phyloP scores from a whole-genome alignment of 352 stramenopile species.

The Pythium graminicola region DNA sequence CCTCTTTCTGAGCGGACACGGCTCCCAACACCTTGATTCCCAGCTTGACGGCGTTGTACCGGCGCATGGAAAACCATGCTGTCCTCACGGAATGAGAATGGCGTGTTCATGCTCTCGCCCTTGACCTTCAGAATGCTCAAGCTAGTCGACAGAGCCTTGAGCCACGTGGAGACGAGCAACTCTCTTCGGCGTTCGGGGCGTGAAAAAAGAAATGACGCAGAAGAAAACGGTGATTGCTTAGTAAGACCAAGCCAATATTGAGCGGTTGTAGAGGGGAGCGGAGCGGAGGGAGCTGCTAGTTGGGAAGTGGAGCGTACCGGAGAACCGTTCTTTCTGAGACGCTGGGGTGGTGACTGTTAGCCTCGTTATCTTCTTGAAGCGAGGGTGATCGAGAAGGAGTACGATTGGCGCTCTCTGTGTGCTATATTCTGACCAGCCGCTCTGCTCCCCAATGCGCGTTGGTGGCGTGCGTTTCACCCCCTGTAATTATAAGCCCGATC shows the following conservation, averaged over 20 bases:
- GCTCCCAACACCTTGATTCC: background rate
- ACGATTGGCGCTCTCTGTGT: no score
- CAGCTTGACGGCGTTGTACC: conserved; percentile 9
- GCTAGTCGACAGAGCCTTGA: conserved; percentile 11
- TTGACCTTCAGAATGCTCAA: background rate
- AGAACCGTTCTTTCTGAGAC: background rate
- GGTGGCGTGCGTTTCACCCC: conserved; percentile 9
- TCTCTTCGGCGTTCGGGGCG: conserved; percentile 14
- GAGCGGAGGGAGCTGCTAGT: background rate
- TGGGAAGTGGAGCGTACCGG: no score
- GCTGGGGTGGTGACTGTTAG: no score
- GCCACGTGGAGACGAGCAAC: background rate
- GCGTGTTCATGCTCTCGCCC: background rate
- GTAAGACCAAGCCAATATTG: background rate
- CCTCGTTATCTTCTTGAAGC: no score
- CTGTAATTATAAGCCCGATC: conserved; percentile 22
- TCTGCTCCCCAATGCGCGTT: no score
- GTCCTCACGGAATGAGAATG: conserved; percentile 8
- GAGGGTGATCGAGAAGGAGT: background rate
- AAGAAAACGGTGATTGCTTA: conserved; percentile 1
- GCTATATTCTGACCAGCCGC: no score
- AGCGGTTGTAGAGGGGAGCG: background rate
- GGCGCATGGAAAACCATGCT: conserved; percentile 25
- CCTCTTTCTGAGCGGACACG: no score
- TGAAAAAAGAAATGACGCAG: background rate